Percentiles rank a stretch among this genome's conserved stretches.
Conservation (phyloP, 2,329 filamentous ascomycete species). For the Didymella pomorum region DNA sequence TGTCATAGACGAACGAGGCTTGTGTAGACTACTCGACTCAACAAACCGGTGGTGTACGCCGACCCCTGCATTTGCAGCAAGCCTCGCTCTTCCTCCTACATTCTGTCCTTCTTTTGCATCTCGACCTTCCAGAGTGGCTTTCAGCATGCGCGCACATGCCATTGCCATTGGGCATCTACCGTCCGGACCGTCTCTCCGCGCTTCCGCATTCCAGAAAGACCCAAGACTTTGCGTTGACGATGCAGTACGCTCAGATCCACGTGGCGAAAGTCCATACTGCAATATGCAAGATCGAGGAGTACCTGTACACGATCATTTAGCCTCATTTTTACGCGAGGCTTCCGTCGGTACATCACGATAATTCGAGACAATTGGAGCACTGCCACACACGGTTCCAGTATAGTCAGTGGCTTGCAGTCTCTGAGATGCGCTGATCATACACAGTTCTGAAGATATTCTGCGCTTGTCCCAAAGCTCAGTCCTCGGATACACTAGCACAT, state of each 20-base stretch:
- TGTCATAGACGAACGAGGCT: not conserved
- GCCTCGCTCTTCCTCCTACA: not conserved
- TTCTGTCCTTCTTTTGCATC: not conserved
- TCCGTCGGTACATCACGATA: not conserved
- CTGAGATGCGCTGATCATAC: not conserved
- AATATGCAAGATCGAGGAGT: slow-evolving; percentile 2
- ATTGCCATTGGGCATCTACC: not conserved
- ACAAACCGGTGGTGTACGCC: not conserved
- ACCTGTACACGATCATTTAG: not conserved
- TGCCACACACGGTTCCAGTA: not conserved
- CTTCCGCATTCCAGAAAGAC: not conserved
- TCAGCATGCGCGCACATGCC: not conserved
- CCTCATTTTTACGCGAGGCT: slow-evolving; percentile 2
- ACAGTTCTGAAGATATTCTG: not conserved
- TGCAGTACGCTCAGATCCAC: not conserved
- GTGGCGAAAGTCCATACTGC: not conserved
- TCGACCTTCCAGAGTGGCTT: not conserved
- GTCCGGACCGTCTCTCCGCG: not conserved
- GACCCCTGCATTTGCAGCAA: slow-evolving; percentile 7
- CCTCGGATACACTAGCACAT: too few relatives aligned
- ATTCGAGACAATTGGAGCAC: not conserved
- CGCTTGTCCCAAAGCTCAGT: not conserved
- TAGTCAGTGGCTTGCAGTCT: not conserved
- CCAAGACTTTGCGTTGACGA: not conserved
- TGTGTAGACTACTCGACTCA: not conserved